phyloP scores from a whole-genome alignment of 441 rosid genomes.

The Flueggea neowawraea region DNA sequence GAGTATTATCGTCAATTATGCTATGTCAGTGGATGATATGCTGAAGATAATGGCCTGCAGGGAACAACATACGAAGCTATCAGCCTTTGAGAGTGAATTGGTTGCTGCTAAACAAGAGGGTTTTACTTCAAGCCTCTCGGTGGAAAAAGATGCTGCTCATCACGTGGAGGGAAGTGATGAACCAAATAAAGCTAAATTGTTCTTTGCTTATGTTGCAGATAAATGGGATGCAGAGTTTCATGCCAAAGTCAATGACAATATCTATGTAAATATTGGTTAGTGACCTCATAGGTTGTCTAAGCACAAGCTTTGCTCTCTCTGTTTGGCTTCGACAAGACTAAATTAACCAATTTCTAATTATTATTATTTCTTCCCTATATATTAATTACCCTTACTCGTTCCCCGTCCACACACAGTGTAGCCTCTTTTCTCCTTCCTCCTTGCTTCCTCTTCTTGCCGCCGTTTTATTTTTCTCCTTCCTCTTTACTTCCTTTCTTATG shows the following conservation, averaged over 20 bases:
- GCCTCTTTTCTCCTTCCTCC: no score
- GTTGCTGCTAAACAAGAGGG: conserved; percentile 73
- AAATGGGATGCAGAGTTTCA: conserved; percentile 92
- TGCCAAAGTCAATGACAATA: conserved; percentile 85
- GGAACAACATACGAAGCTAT: conserved; percentile 80
- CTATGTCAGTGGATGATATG: conserved; percentile 90
- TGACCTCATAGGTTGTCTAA: not conserved
- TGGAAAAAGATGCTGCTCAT: conserved; percentile 31
- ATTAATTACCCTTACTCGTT: no score
- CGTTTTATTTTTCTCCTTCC: no score
- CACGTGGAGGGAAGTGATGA: conserved; percentile 67
- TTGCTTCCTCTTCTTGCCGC: no score
- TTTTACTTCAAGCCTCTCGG: conserved; percentile 40
- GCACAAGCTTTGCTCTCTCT: not conserved
- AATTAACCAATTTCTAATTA: no score
- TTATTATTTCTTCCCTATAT: no score
- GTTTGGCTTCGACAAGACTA: not conserved
- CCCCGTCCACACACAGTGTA: no score
- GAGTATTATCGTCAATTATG: conserved; percentile 12
- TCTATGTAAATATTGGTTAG: conserved; percentile 87
- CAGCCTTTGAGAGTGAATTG: conserved; percentile 71
- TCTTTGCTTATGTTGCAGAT: conserved; percentile 60
- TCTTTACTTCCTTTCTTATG: no score
- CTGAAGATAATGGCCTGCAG: conserved; percentile 93
- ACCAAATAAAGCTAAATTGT: conserved; percentile 65